Base-by-base conservation (phyloP, 805 yeast genomes). In the Sugiyamaella chiloensis region DNA sequence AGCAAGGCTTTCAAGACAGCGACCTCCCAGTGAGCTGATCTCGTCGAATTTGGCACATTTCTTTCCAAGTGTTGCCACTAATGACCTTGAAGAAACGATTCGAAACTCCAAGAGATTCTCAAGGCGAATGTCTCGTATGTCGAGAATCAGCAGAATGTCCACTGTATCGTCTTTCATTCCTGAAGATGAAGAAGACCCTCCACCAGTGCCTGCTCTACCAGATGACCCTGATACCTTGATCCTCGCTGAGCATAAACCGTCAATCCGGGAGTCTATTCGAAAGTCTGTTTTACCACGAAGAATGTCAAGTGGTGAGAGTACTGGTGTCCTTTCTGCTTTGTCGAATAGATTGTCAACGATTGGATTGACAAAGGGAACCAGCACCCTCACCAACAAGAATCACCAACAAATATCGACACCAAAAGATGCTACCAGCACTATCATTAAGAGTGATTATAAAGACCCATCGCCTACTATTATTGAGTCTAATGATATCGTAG, bases 21-120 rank as follows among this genome's bases (percentile, higher is more conserved):
- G 99, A 60, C 99, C 99, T 5, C 90, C 98, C 0, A 83, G 93
- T 51, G 95, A 88, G 61, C 76, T 90, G 57, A 93, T 91, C 52
- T 87, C 97, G 1, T 81, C 90, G 1, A 88, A 91, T 60, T 70
- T 91, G 54, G 83, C 89, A 1, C 96, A 90, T 53, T 91, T 87
- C 64, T 93, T 93, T 72, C 99, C 99, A 0, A 84, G 82, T 32
- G 82, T 95, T 0, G 82, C 79, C 20, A 77, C 80, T 44, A 73
- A 76, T 39, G 83, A 83, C 48, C 73, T 93, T 52, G 85, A 85
- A 52, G 81, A 83, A 48, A 90, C 96, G 1, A 78, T 90, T 39
- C 70, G 95, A 17, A 89, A 87, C 60, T 86, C 96, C 3, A 87
- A 87, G 12, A 70, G 96, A 46, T 77, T 87, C 57, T 86, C 95